phyloP scores from a whole-genome alignment of 495 filamentous ascomycete genomes.

The Xylaria grammica region DNA sequence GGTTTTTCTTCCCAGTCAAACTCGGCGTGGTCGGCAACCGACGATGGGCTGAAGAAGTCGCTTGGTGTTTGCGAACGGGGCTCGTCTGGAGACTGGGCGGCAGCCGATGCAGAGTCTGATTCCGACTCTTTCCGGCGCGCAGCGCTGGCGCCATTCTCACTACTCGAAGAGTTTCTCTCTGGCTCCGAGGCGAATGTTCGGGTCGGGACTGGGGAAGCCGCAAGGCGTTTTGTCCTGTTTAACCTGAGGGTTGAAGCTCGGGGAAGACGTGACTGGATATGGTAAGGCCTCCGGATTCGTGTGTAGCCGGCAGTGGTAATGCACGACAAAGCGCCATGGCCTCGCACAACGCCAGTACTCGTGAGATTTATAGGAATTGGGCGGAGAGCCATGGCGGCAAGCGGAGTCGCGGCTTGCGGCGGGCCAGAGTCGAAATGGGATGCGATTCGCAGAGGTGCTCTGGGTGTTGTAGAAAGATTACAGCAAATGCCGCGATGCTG shows the following conservation, averaged over 20 bases:
- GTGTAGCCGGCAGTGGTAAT: not conserved
- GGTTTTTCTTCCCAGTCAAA: slow-evolving; percentile 80
- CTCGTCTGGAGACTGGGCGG: slow-evolving; percentile 39
- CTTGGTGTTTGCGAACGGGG: slow-evolving; percentile 25
- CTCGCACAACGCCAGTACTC: slow-evolving; percentile 4
- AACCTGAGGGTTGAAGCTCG: slow-evolving; percentile 2
- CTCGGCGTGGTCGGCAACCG: slow-evolving; percentile 25
- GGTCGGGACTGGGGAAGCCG: slow-evolving; percentile 11
- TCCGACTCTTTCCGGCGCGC: slow-evolving; percentile 32
- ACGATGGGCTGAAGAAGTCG: slow-evolving; percentile 18
- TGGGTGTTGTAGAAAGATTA: slow-evolving; percentile 15
- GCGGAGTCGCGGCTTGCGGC: slow-evolving; percentile 9
- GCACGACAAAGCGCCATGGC: not conserved
- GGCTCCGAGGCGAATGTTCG: slow-evolving; percentile 32
- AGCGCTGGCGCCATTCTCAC: slow-evolving; percentile 25
- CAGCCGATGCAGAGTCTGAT: slow-evolving; percentile 36
- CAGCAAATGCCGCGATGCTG: slow-evolving; percentile 39
- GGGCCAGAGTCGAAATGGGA: slow-evolving; percentile 5
- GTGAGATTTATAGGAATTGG: slow-evolving; percentile 21
- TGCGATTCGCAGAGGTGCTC: slow-evolving; percentile 16
- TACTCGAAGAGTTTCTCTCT: slow-evolving; percentile 18
- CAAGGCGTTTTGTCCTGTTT: not conserved
- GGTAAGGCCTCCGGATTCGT: slow-evolving; percentile 11
- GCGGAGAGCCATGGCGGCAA: slow-evolving; percentile 30
- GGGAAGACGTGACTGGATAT: slow-evolving; percentile 8